Base-by-base conservation (phyloP, 352 stramenopile species). In the Phytophthora pluvialis region DNA sequence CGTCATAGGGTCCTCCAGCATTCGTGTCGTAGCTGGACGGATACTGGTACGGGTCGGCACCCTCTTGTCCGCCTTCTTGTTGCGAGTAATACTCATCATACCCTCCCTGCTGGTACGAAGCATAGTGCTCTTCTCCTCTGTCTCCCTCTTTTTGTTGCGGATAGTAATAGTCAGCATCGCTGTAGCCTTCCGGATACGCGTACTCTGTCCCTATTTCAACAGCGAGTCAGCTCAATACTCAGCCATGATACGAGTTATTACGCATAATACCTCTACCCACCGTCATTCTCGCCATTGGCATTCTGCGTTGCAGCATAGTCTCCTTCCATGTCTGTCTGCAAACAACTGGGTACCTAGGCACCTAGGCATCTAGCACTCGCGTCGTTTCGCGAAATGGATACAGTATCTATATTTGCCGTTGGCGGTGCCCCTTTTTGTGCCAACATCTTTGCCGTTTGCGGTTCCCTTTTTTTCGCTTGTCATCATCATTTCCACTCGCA, bases 111-210 rank as follows among this genome's bases (percentile, higher is more conserved):
- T 56, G 32, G 25, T 68, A 60, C 25, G 21, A 42, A 21, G 21
- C 11, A 26, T 67, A 48, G 13, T 55, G 45, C 1, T 64, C 12
- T 21, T 21, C 43, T n/a, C 35, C 50, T 31, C 2, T 2, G 21
- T 21, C 21, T 21, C 21, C 21, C 21, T 43, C 40, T 53, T 50
- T 31, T 16, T 55, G 44, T 32, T 63, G 29, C 32, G 55, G 39
- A 15, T 66, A 35, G 16, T 71, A 55, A 28, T 73, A 64, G 25
- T 68, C 38, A 4, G 36, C 32, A 25, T 26, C 54, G 33, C 60
- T 44, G 18, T 78, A 69, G n/a, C 48, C 53, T 29, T 72, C 60
- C 15, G 55, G 42, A 57, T 67, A 64, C 42, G 15, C 2, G 11
- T 62, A 58, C n/a, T 40, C 50, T 0, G n/a, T 13, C 31, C 9